Conservation (phyloP, 371 early-diverging fungal genomes). For the Mortierella sp. region DNA sequence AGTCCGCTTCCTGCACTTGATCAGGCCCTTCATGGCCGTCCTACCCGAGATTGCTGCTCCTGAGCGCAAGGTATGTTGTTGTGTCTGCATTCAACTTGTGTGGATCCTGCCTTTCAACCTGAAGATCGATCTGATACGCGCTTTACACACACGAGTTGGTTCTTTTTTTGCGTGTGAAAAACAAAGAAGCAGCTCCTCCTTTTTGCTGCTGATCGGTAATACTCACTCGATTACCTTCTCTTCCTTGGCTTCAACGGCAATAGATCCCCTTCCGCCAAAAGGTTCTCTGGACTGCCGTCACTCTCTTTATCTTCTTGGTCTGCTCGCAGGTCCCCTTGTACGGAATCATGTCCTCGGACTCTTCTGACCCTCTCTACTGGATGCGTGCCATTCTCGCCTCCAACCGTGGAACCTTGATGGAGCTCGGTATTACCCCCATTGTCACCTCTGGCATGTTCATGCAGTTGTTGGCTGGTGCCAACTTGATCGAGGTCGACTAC, state of each 20-base stretch:
- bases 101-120: not conserved
- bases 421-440: slow-evolving; percentile 99
- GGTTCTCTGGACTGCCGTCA: slow-evolving; percentile 99
- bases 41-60: slow-evolving; percentile 98
- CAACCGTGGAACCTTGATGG: slow-evolving; percentile 99
- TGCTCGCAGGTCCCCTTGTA: slow-evolving; percentile 99
- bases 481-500: slow-evolving; percentile 98
- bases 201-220: not conserved
- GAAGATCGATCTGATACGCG: not conserved
- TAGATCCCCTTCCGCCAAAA: slow-evolving; percentile 98
- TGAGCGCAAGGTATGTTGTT: slow-evolving; percentile 87
- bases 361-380: slow-evolving; percentile 99
- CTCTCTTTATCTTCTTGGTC: slow-evolving; percentile 98
- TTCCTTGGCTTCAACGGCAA: not conserved
- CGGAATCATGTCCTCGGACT: slow-evolving; percentile 99
- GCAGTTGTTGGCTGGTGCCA: slow-evolving; percentile 98
- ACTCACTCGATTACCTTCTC: not conserved
- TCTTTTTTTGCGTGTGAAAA: not conserved
- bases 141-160: not conserved
- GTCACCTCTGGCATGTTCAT: slow-evolving; percentile 99
- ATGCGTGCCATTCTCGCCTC: slow-evolving; percentile 99
- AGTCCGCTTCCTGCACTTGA: slow-evolving; percentile 96
- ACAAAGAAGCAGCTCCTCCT: not conserved
- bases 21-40: slow-evolving; percentile 98
- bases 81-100: not conserved